phyloP scores from a whole-genome alignment of 768 basidiomycete genomes.

The Lyophyllum semitale region DNA sequence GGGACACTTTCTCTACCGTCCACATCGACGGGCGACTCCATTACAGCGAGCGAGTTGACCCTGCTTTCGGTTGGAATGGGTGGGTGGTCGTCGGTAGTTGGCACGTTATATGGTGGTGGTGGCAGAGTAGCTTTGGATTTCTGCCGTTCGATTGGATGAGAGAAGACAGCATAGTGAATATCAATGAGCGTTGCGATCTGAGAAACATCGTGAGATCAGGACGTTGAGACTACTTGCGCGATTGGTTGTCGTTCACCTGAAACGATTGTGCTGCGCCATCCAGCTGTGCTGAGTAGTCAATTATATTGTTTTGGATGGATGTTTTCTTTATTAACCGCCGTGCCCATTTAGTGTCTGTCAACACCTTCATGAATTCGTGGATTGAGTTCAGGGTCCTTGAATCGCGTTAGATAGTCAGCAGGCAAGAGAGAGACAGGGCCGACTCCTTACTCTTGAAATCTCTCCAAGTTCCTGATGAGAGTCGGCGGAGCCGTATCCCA shows the following conservation, averaged over 20 bases:
- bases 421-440: neutral
- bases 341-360: slow-evolving; percentile 42
- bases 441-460: slow-evolving; percentile 46
- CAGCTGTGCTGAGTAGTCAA: slow-evolving; percentile 31
- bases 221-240: too few relatives aligned
- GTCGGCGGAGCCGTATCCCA: slow-evolving; percentile 44
- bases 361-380: slow-evolving; percentile 37
- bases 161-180: slow-evolving; percentile 40
- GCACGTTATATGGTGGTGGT: slow-evolving; percentile 9
- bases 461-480: slow-evolving; percentile 38
- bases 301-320: slow-evolving; percentile 40
- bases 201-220: neutral
- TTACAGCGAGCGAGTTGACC: neutral
- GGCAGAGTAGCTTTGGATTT: neutral
- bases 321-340: slow-evolving; percentile 40
- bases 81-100: neutral
- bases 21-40: slow-evolving; percentile 8
- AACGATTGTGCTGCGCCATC: slow-evolving; percentile 50
- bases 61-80: neutral
- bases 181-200: slow-evolving; percentile 50
- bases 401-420: neutral
- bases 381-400: slow-evolving; percentile 39
- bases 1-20: neutral
- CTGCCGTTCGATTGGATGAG: slow-evolving; percentile 15
- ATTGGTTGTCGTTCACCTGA: slow-evolving; percentile 32